Evolutionary conservation across 2,329 filamentous ascomycete species (phyloP).

Genomic region (Xylariaceae sp.): DNA sequence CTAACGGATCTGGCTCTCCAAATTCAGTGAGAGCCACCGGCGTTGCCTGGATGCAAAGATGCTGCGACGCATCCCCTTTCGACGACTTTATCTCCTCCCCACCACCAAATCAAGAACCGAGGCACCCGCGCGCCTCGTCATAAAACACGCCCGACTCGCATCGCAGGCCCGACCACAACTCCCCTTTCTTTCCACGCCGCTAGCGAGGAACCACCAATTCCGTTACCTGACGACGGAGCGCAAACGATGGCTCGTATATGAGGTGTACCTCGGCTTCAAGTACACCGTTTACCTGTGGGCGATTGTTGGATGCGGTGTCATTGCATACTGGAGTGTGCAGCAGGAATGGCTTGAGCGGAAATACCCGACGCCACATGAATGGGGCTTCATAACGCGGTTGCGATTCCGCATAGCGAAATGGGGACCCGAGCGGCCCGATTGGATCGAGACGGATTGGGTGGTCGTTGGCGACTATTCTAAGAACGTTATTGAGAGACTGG

Average conservation of each 20-base stretch:
- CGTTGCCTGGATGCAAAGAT: slow-evolving; percentile 5
- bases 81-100: slow-evolving; percentile 11
- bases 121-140: slow-evolving; percentile 9
- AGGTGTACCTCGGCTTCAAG: slow-evolving; percentile 64
- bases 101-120: slow-evolving; percentile 2
- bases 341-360: slow-evolving; percentile 70
- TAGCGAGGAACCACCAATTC: slow-evolving; percentile 45
- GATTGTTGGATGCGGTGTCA: slow-evolving; percentile 52
- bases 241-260: slow-evolving; percentile 63
- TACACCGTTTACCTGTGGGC: slow-evolving; percentile 63
- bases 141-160: slow-evolving; percentile 42
- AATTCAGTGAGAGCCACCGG: background rate
- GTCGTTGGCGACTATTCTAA: slow-evolving; percentile 56
- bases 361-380: slow-evolving; percentile 79
- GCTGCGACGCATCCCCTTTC: slow-evolving; percentile 15
- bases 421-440: slow-evolving; percentile 50
- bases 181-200: slow-evolving; percentile 48
- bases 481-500: slow-evolving; percentile 59
- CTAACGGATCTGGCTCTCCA: background rate
- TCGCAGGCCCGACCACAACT: slow-evolving; percentile 40
- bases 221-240: slow-evolving; percentile 77
- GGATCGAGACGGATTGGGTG: slow-evolving; percentile 61
- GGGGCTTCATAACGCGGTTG: slow-evolving; percentile 66
- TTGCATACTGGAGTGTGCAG: slow-evolving; percentile 60
- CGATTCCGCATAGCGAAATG: slow-evolving; percentile 60